Conservation (phyloP, 225 moss, liverwort and hornwort genomes). For the Climacium dendroides region DNA sequence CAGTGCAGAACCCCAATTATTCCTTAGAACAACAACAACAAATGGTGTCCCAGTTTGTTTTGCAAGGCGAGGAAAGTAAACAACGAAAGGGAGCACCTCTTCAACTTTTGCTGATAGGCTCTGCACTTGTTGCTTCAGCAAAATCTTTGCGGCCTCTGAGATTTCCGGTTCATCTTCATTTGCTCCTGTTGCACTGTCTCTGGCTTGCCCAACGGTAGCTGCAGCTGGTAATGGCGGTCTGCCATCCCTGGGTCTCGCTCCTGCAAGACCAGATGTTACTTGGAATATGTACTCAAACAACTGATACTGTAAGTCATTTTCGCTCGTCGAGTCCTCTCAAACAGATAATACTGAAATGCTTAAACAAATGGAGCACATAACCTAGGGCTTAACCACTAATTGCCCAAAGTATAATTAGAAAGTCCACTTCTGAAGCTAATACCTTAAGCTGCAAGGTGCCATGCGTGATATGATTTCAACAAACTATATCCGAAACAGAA, state of each 20-base stretch:
- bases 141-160: constrained; percentile 16
- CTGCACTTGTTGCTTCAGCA: constrained; percentile 47
- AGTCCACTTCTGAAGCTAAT: neutral
- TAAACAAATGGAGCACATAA: neutral
- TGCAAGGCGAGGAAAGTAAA: neutral
- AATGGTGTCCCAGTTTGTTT: neutral
- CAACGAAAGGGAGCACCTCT: constrained; percentile 22
- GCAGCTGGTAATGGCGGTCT: constrained; percentile 28
- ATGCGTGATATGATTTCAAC: neutral
- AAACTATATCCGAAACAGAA: neutral
- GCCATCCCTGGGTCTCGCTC: constrained; percentile 29
- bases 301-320: neutral
- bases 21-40: neutral
- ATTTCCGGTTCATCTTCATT: constrained; percentile 33
- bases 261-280: constrained; percentile 6
- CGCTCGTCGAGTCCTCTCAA: neutral
- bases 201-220: constrained; percentile 15
- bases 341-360: neutral
- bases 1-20: neutral
- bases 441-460: neutral
- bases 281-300: neutral
- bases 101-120: constrained; percentile 44
- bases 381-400: neutral
- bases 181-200: constrained; percentile 24
- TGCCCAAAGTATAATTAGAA: neutral